These are phyloP conservation scores for Podospora fimiseda DNA, from an alignment of 495 filamentous ascomycete genomes.

Conservation along the genomic window DNA sequence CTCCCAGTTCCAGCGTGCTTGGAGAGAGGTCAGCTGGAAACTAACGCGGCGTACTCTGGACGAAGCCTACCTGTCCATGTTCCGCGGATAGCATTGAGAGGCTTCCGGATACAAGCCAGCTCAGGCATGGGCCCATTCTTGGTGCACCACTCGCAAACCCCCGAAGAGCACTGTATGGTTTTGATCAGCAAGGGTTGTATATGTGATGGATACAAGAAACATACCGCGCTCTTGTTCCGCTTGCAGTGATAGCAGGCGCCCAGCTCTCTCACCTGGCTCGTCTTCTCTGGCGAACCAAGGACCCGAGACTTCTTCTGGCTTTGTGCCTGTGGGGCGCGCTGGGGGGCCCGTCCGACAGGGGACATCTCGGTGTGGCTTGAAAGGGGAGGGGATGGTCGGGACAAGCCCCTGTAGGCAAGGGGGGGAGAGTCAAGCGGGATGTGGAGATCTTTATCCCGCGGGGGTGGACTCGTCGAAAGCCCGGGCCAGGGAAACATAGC, in stretches of 20 bases:
- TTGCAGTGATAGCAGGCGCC: slow-evolving; percentile 16
- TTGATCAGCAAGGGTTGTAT: slow-evolving; percentile 9
- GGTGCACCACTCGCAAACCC: slow-evolving; percentile 1
- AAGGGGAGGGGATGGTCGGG: not conserved
- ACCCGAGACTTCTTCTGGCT: slow-evolving; percentile 12
- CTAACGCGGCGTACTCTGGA: too few species aligned
- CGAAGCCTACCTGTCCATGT: not conserved
- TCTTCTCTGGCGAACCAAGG: slow-evolving; percentile 14
- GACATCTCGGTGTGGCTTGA: not conserved
- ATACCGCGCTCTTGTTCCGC: slow-evolving; percentile 11
- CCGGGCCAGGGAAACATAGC: slow-evolving; percentile 13
- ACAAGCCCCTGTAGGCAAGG: not conserved
- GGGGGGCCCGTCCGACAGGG: not conserved
- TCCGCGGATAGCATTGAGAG: not conserved
- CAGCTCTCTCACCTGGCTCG: slow-evolving; percentile 15
- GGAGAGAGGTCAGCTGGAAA: not conserved
- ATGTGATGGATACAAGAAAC: too few species aligned
- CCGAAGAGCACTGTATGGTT: slow-evolving; percentile 3
- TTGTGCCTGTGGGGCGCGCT: not conserved
- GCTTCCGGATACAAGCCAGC: slow-evolving; percentile 6
- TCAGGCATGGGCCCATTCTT: not conserved
- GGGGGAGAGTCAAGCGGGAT: not conserved
- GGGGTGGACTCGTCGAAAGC: slow-evolving; percentile 1
- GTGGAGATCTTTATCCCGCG: slow-evolving; percentile 5
- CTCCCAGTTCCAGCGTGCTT: slow-evolving; percentile 17